A percentile compares a stretch with the other conserved stretches of the same genome.
Evolutionary conservation across 2,329 filamentous ascomycete species (phyloP).

Genomic region (Penicillium sp.): DNA sequence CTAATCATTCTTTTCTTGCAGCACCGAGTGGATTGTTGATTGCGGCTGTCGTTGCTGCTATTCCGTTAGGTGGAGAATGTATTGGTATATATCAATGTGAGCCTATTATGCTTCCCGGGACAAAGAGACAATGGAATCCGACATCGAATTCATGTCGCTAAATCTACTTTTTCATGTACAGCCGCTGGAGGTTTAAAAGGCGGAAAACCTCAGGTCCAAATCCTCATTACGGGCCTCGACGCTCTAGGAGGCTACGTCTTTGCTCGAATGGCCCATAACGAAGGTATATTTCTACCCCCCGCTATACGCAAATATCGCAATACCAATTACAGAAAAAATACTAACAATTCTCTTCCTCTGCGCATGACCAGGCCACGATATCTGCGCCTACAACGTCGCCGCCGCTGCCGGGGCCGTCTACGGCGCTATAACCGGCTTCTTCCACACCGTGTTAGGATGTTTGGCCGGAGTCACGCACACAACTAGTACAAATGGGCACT

Average conservation of each 20-base stretch:
- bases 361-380: conserved; percentile 15
- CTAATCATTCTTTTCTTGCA: background rate
- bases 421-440: conserved; percentile 20
- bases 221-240: conserved; percentile 20
- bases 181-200: conserved; percentile 20
- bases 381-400: conserved; percentile 23
- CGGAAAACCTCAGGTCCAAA: conserved; percentile 7
- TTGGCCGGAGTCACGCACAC: conserved; percentile 7
- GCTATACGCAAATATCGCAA: background rate
- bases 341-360: background rate
- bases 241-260: conserved; percentile 24
- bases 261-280: conserved; percentile 26
- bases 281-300: conserved; percentile 7
- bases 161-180: background rate
- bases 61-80: conserved; percentile 20
- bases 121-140: no score
- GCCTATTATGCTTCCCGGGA: background rate
- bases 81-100: conserved; percentile 23
- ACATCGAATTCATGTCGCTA: background rate
- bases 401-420: conserved; percentile 24
- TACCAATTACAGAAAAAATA: background rate
- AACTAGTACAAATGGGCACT: conserved; percentile 17
- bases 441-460: conserved; percentile 20
- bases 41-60: conserved; percentile 23
- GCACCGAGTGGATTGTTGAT: conserved; percentile 22